Base-by-base conservation (phyloP, 257 asterid species). In the Ilex asprella region DNA sequence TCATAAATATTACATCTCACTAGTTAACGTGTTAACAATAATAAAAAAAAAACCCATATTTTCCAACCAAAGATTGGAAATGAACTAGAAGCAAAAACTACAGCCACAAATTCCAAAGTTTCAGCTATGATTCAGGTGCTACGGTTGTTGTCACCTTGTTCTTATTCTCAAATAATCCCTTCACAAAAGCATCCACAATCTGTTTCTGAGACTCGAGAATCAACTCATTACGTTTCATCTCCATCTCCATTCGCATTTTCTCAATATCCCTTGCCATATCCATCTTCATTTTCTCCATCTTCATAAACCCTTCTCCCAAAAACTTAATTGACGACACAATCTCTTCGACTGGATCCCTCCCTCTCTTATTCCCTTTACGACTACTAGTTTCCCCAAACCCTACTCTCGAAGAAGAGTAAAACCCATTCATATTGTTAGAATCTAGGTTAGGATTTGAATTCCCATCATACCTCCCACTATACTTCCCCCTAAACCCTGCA, bases 231-330 rank as follows among this genome's bases (percentile, higher is more conserved):
- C 96, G 79, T 74, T 86, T 91, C 92, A 81, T 76, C 85, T 88
- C 98, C 95, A 86, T 86, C 61, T 91, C 95, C 98, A 86, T 88
- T 55, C 98, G 49, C 73, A 81, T 83, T 14, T 81, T 78, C 77
- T 91, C 96, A 63, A 88, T 85, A 70, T 91, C 98, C 65, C 87
- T 73, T 1, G 89, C 90, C 94, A 91, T 79, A 16, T 88, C 96
- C 96, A 91, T 91, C 73, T 91, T 91, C 75, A 84, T 94, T 35
- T 74, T 75, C 79, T 91, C 98, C 84, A 88, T 75, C 70, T 75
- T 84, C 78, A 91, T 68, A 63, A 83, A 86, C 16, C 94, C 95
- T 71, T 91, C 98, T 3, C 95, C 96, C 70, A 91, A 53, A 65
- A 78, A 12, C 62, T 77, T 86, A 10, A 91, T 84, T 12, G 98